Percentiles rank a stretch among this genome's conserved stretches.
These are phyloP conservation scores for Bryoerythrophyllum caledonicum DNA, from an alignment of 225 moss, liverwort and hornwort genomes.

Conservation along the genomic window DNA sequence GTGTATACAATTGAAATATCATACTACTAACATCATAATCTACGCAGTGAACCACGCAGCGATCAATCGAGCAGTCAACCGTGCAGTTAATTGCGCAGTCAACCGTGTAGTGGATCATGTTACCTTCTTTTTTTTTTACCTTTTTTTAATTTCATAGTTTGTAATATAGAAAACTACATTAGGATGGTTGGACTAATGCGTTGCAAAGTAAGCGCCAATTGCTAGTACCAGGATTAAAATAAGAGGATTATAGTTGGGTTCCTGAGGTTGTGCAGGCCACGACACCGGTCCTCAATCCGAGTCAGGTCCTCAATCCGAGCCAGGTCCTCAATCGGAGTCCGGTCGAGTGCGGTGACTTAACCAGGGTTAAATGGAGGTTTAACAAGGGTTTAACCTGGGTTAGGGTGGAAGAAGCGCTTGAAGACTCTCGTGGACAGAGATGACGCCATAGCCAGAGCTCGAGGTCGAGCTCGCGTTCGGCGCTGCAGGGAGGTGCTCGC, in stretches of 20 bases:
- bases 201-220: too few species aligned
- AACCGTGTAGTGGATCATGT: too few species aligned
- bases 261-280: neutral
- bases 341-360: neutral
- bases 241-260: neutral
- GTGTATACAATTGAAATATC: too few species aligned
- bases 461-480: neutral
- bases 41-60: too few species aligned
- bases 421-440: neutral
- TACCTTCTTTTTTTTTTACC: too few species aligned
- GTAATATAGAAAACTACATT: too few species aligned
- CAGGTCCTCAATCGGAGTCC: neutral
- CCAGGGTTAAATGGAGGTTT: neutral
- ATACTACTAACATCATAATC: too few species aligned
- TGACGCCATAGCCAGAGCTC: constrained; percentile 35
- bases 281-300: neutral
- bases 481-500: neutral
- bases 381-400: neutral
- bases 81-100: too few species aligned
- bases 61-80: too few species aligned
- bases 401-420: neutral
- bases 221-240: too few species aligned
- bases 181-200: too few species aligned
- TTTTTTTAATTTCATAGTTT: too few species aligned
- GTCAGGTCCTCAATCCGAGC: neutral